Conservation (phyloP, 1,284 basidiomycete species). For the Pyrrhoderma lamaoense region DNA sequence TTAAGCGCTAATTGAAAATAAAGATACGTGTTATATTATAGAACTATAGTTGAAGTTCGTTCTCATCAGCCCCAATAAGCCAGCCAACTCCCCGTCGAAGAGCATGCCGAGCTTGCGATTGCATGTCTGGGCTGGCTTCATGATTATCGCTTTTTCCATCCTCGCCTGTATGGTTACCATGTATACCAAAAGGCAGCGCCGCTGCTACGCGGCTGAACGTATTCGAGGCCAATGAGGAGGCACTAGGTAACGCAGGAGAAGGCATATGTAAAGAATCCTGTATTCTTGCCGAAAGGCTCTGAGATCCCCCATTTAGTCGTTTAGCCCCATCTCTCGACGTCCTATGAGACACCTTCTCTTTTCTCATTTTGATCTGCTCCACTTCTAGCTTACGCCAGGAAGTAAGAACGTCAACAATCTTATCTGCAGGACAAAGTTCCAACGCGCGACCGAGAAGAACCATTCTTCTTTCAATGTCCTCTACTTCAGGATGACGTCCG, state of each 20-base stretch:
- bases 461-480: slow-evolving; percentile 60
- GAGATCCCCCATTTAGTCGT: slow-evolving; percentile 18
- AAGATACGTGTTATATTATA: too few relatives aligned
- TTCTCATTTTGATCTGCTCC: slow-evolving; percentile 49
- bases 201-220: slow-evolving; percentile 71
- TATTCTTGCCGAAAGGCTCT: slow-evolving; percentile 39
- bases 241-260: slow-evolving; percentile 53
- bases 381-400: slow-evolving; percentile 66
- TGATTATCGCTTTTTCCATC: slow-evolving; percentile 33
- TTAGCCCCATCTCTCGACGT: slow-evolving; percentile 22
- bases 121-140: slow-evolving; percentile 50
- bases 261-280: slow-evolving; percentile 54
- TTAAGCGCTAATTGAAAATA: too few relatives aligned
- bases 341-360: slow-evolving; percentile 31
- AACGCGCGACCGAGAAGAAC: slow-evolving; percentile 74
- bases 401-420: slow-evolving; percentile 63
- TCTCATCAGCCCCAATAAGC: slow-evolving; percentile 75
- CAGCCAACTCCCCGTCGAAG: slow-evolving; percentile 80
- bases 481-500: slow-evolving; percentile 71
- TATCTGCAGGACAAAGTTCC: slow-evolving; percentile 80
- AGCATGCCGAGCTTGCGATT: slow-evolving; percentile 61
- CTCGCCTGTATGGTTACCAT: slow-evolving; percentile 35
- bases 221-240: slow-evolving; percentile 62
- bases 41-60: slow-evolving; percentile 21
- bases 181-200: slow-evolving; percentile 62